These are phyloP conservation scores for Phlebopus sp. DNA, from an alignment of 1,284 basidiomycete species.

Conservation along the genomic window DNA sequence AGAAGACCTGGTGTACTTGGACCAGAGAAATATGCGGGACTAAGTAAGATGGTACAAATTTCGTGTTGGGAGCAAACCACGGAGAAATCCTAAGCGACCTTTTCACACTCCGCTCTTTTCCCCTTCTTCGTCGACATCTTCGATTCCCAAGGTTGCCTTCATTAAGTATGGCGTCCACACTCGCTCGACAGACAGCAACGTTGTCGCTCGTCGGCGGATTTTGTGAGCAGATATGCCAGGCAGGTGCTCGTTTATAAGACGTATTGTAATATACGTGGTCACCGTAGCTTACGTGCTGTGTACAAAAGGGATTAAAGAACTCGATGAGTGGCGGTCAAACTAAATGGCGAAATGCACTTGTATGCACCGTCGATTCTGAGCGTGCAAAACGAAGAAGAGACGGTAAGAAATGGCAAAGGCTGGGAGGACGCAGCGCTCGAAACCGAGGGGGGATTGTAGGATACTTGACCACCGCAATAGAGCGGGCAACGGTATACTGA, in stretches of 20 bases:
- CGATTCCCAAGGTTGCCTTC: slow-evolving; percentile 17
- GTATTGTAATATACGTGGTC: slow-evolving; percentile 18
- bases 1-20: slow-evolving; percentile 31
- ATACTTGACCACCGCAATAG: slow-evolving; percentile 15
- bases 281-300: slow-evolving; percentile 13
- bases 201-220: neutral
- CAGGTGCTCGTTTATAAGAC: slow-evolving; percentile 3
- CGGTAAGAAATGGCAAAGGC: slow-evolving; percentile 15
- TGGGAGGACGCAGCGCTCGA: slow-evolving; percentile 10
- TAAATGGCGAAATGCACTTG: slow-evolving; percentile 2
- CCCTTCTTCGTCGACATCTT: slow-evolving; percentile 10
- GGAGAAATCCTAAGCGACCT: slow-evolving; percentile 27
- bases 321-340: slow-evolving; percentile 4
- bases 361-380: slow-evolving; percentile 1
- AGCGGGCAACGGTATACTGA: slow-evolving; percentile 22
- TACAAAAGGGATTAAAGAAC: slow-evolving; percentile 18
- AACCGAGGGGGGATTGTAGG: slow-evolving; percentile 31
- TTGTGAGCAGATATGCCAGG: no score
- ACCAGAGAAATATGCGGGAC: slow-evolving; percentile 41
- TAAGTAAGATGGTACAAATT: slow-evolving; percentile 45
- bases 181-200: neutral
- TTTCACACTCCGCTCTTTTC: slow-evolving; percentile 43
- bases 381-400: slow-evolving; percentile 12
- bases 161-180: neutral
- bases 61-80: slow-evolving; percentile 40